A percentile compares a stretch with the other conserved stretches of the same genome.
These are phyloP conservation scores for Cercospora citrullina DNA, from an alignment of 2,329 filamentous ascomycete genomes.

Conservation along the genomic window DNA sequence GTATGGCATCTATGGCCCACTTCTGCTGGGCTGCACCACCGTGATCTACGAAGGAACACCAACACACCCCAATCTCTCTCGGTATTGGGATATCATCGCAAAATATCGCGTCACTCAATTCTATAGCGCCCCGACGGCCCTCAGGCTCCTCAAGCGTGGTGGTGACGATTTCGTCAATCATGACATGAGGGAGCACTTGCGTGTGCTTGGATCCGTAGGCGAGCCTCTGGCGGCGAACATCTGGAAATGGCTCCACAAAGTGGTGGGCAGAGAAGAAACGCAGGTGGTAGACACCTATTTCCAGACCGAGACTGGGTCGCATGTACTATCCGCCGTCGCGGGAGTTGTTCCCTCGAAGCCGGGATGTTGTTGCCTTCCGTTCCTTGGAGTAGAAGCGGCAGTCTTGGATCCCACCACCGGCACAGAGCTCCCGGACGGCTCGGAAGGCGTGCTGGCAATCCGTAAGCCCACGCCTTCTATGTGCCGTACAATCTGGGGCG, in stretches of 20 bases:
- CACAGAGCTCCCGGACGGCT: slow-evolving; percentile 86
- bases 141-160: slow-evolving; percentile 80
- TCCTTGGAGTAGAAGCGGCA: slow-evolving; percentile 95
- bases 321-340: slow-evolving; percentile 89
- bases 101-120: slow-evolving; percentile 80
- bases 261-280: slow-evolving; percentile 85
- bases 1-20: slow-evolving; percentile 84
- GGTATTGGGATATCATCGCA: slow-evolving; percentile 81
- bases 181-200: slow-evolving; percentile 92
- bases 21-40: slow-evolving; percentile 80
- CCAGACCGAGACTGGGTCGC: slow-evolving; percentile 97
- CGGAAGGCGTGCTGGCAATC: slow-evolving; percentile 92
- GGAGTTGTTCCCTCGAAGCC: slow-evolving; percentile 95
- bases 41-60: slow-evolving; percentile 90
- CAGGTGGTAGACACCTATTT: slow-evolving; percentile 98
- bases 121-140: slow-evolving; percentile 82
- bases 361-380: slow-evolving; percentile 88
- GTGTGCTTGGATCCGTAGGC: slow-evolving; percentile 89
- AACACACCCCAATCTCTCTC: slow-evolving; percentile 76
- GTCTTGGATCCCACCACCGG: slow-evolving; percentile 96
- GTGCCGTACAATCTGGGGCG: slow-evolving; percentile 94
- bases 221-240: slow-evolving; percentile 97
- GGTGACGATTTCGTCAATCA: slow-evolving; percentile 81
- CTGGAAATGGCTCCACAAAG: slow-evolving; percentile 97
- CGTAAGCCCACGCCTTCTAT: slow-evolving; percentile 98